Evolutionary conservation across 2,329 filamentous ascomycete species (phyloP).

Genomic region (Ilyonectria sp.): DNA sequence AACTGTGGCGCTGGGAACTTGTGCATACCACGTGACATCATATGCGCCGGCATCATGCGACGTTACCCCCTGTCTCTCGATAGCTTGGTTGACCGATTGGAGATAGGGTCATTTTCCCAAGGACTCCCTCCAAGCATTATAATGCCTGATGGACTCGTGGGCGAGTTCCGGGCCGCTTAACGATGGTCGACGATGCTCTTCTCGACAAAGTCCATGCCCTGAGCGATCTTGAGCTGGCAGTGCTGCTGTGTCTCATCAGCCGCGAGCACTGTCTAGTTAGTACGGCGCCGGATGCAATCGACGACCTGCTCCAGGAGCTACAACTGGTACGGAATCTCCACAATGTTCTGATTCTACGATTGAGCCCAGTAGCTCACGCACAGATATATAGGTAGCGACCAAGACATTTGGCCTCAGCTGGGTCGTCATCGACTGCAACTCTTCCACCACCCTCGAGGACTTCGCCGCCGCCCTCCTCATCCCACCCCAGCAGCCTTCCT

Average conservation of each 20-base stretch:
- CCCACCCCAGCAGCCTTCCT: constrained; percentile 41
- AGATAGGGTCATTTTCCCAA: constrained; percentile 26
- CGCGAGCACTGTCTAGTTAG: constrained; percentile 92
- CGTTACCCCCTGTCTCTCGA: constrained; percentile 30
- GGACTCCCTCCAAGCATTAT: background rate
- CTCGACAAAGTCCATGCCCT: constrained; percentile 81
- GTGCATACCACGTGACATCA: constrained; percentile 51
- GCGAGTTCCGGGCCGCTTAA: constrained; percentile 42
- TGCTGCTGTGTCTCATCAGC: constrained; percentile 84
- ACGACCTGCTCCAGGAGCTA: constrained; percentile 82
- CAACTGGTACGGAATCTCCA: constrained; percentile 67
- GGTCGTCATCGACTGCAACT: constrained; percentile 80
- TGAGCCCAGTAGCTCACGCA: background rate
- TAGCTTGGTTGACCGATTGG: constrained; percentile 18
- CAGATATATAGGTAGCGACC: constrained; percentile 68
- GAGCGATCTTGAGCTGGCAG: constrained; percentile 89
- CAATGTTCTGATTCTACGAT: background rate
- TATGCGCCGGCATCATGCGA: constrained; percentile 45
- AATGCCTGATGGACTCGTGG: constrained; percentile 47
- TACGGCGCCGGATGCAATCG: constrained; percentile 73
- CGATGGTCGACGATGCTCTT: constrained; percentile 75
- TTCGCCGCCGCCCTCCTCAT: constrained; percentile 81
- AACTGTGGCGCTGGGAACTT: constrained; percentile 29
- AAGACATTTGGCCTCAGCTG: constrained; percentile 81
- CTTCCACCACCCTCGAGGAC: constrained; percentile 83